Conservation (phyloP, 1,284 basidiomycete species). For the Ceratobasidium papillatum region DNA sequence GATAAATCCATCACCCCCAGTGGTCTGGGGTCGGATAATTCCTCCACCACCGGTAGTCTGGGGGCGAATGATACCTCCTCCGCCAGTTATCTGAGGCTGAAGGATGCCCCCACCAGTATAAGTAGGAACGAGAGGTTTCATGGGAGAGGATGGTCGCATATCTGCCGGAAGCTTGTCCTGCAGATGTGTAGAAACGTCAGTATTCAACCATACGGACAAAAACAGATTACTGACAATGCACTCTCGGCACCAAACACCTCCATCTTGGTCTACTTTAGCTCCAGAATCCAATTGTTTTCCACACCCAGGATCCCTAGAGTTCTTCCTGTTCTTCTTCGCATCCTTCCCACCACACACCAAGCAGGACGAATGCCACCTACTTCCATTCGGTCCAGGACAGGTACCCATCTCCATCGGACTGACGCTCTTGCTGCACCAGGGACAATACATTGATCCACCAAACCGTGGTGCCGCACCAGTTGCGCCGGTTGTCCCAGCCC, state of each 20-base stretch:
- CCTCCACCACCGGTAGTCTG: slow-evolving; percentile 26
- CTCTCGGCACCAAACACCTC: slow-evolving; percentile 81
- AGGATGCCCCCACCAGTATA: slow-evolving; percentile 18
- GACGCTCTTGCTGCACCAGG: slow-evolving; percentile 74
- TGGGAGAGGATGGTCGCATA: slow-evolving; percentile 39
- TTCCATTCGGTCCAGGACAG: slow-evolving; percentile 79
- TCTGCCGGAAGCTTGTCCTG: slow-evolving; percentile 30
- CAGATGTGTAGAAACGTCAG: neutral
- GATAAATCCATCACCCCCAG: slow-evolving; percentile 28
- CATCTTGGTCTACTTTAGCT: slow-evolving; percentile 68
- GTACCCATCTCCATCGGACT: slow-evolving; percentile 84
- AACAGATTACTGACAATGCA: slow-evolving; percentile 63
- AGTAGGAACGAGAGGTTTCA: slow-evolving; percentile 38
- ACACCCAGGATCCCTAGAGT: slow-evolving; percentile 72
- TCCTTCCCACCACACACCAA: slow-evolving; percentile 78
- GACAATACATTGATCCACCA: slow-evolving; percentile 58
- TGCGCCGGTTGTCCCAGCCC: slow-evolving; percentile 13
- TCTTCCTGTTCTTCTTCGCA: slow-evolving; percentile 52
- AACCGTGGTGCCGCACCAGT: slow-evolving; percentile 47
- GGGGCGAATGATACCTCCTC: slow-evolving; percentile 17
- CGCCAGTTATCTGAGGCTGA: slow-evolving; percentile 26
- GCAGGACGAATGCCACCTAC: slow-evolving; percentile 77
- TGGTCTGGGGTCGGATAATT: slow-evolving; percentile 26
- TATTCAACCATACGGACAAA: neutral
- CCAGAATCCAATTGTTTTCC: slow-evolving; percentile 82